Conservation (phyloP, 495 filamentous ascomycete genomes). For the Penicillium parvum region DNA sequence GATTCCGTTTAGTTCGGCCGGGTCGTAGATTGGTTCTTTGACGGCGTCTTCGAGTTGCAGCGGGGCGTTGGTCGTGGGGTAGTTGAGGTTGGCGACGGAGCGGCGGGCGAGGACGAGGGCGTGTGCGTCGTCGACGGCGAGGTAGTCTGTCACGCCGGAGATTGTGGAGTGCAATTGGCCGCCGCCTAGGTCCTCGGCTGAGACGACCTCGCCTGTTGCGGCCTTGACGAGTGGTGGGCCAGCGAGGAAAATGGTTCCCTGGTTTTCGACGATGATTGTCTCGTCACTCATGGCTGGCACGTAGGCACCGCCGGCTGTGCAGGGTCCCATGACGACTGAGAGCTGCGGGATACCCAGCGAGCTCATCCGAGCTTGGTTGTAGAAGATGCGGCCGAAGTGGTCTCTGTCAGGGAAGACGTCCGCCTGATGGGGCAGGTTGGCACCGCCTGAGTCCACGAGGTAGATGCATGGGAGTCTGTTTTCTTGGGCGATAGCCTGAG, state of each 20-base stretch:
- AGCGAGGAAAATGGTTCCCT: constrained; percentile 94
- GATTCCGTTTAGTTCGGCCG: constrained; percentile 78
- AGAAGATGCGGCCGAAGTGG: constrained; percentile 97
- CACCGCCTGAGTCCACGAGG: constrained; percentile 92
- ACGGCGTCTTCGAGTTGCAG: constrained; percentile 24
- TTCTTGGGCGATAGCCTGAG: constrained; percentile 85
- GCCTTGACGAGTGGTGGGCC: constrained; percentile 95
- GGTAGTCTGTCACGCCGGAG: constrained; percentile 93
- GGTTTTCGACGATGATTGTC: constrained; percentile 90
- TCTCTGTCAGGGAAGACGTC: constrained; percentile 95
- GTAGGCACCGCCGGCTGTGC: constrained; percentile 92
- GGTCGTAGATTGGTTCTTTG: constrained; percentile 76
- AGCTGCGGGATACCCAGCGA: constrained; percentile 86
- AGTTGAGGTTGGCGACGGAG: constrained; percentile 84
- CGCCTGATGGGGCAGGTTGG: constrained; percentile 92
- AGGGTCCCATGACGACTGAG: constrained; percentile 96
- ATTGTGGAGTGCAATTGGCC: constrained; percentile 88
- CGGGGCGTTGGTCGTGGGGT: constrained; percentile 47
- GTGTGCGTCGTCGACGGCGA: constrained; percentile 92
- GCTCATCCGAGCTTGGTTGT: constrained; percentile 90
- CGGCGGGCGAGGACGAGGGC: constrained; percentile 83
- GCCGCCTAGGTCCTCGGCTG: constrained; percentile 88
- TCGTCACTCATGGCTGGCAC: constrained; percentile 97
- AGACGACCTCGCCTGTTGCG: constrained; percentile 90
- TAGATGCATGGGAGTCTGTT: constrained; percentile 89